Percentiles rank a stretch among this genome's conserved stretches.
Conservation (phyloP, 495 filamentous ascomycete genomes). For the Podospora tetraspora region DNA sequence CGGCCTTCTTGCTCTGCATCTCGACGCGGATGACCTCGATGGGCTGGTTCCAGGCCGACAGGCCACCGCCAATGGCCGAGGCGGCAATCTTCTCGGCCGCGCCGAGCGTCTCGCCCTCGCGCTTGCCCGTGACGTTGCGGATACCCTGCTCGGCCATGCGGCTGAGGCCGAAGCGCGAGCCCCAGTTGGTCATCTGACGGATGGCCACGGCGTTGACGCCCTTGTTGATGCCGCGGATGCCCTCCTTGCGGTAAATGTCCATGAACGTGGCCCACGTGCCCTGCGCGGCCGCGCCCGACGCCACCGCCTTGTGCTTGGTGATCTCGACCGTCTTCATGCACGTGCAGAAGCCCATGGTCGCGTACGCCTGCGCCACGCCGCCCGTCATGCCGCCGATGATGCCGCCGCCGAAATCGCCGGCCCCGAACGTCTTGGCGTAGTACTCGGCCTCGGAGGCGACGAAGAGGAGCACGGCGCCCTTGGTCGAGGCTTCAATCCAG, state of each 20-base stretch:
- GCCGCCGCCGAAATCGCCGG: constrained; percentile 77
- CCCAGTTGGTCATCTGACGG: constrained; percentile 99
- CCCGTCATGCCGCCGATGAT: constrained; percentile 89
- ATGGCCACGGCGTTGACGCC: constrained; percentile 98
- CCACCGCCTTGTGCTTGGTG: constrained; percentile 92
- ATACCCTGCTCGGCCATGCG: constrained; percentile 87
- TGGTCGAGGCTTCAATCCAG: constrained; percentile 99
- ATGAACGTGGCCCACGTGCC: constrained; percentile 92
- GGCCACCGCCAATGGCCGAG: constrained; percentile 80
- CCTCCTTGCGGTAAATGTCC: constrained; percentile 92
- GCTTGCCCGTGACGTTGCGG: constrained; percentile 73
- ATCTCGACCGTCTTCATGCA: constrained; percentile 99
- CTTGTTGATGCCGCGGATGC: constrained; percentile 93
- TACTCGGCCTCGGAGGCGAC: constrained; percentile 98
- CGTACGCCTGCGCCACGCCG: constrained; percentile 95
- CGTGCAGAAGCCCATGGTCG: constrained; percentile 99
- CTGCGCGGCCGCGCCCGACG: constrained; percentile 71
- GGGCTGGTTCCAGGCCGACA: constrained; percentile 98
- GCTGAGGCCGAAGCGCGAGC: constrained; percentile 87
- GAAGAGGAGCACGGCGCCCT: constrained; percentile 97
- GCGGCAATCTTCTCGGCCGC: constrained; percentile 86
- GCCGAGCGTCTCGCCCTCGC: constrained; percentile 63
- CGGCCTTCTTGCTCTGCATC: constrained; percentile 98
- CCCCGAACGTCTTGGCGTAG: constrained; percentile 75
- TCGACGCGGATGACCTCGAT: constrained; percentile 99